These are phyloP conservation scores for Fusarium chaquense DNA, from an alignment of 2,329 filamentous ascomycete genomes.

Conservation along the genomic window DNA sequence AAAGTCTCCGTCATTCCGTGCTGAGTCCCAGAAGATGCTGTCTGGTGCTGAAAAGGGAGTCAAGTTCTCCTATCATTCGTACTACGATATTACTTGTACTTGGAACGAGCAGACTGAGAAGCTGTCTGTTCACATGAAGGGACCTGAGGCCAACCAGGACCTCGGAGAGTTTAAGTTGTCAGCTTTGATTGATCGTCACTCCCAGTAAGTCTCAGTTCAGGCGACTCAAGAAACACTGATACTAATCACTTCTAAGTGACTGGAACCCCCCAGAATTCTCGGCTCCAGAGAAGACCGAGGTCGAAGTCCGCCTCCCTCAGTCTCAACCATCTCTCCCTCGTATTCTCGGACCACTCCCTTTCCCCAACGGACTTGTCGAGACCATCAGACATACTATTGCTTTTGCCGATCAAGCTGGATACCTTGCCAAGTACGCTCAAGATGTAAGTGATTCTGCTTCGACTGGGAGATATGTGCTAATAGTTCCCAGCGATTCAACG, in stretches of 20 bases:
- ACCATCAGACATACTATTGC: conserved; percentile 26
- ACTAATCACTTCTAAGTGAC: conserved; percentile 1
- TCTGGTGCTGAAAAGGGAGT: neutral
- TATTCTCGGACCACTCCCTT: conserved; percentile 16
- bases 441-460: neutral
- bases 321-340: conserved; percentile 22
- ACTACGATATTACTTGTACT: conserved; percentile 29
- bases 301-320: conserved; percentile 33
- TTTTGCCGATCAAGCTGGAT: conserved; percentile 29
- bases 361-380: conserved; percentile 26
- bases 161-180: conserved; percentile 17
- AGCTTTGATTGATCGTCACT: conserved; percentile 24
- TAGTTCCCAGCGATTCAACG: neutral
- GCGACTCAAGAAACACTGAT: neutral
- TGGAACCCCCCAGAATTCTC: conserved; percentile 8
- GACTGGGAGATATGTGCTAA: rapidly evolving
- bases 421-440: conserved; percentile 5
- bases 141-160: neutral
- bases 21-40: conserved; percentile 1
- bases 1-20: conserved; percentile 15
- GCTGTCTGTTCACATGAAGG: neutral
- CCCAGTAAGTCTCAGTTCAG: conserved; percentile 17
- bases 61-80: conserved; percentile 26
- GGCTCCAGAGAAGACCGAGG: conserved; percentile 10
- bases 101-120: conserved; percentile 31